Evolutionary conservation across 2,329 filamentous ascomycete species (phyloP).

Genomic region (Ustulina deusta): DNA sequence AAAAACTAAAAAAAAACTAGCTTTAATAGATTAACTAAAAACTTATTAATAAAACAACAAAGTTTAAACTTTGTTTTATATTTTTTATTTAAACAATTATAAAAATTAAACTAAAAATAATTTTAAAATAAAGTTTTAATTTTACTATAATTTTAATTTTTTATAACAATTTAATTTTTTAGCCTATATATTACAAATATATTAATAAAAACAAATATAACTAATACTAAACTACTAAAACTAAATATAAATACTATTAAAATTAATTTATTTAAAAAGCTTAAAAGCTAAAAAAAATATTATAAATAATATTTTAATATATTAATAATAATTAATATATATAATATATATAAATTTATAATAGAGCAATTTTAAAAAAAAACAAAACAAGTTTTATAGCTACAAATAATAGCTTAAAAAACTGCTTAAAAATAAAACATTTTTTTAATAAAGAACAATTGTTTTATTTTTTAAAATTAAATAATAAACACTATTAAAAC

Average conservation of each 20-base stretch:
- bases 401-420: too few relatives aligned
- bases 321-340: conserved; percentile 1
- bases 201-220: not conserved
- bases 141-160: not conserved
- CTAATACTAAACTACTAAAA: not conserved
- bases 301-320: not conserved
- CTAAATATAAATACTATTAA: not conserved
- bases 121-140: not conserved
- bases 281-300: not conserved
- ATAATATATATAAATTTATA: not conserved
- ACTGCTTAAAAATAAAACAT: not conserved
- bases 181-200: not conserved
- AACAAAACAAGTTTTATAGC: too few relatives aligned
- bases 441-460: not conserved
- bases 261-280: not conserved
- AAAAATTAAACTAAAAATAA: not conserved
- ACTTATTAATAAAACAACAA: too few relatives aligned
- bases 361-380: not conserved
- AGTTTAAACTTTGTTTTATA: not conserved
- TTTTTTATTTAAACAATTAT: not conserved
- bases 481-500: not conserved
- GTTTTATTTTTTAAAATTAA: not conserved
- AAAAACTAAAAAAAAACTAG: not conserved
- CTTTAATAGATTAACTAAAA: not conserved
- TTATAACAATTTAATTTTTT: not conserved